phyloP scores from a whole-genome alignment of 2,329 filamentous ascomycete species.

The Emydomyces testavorans region DNA sequence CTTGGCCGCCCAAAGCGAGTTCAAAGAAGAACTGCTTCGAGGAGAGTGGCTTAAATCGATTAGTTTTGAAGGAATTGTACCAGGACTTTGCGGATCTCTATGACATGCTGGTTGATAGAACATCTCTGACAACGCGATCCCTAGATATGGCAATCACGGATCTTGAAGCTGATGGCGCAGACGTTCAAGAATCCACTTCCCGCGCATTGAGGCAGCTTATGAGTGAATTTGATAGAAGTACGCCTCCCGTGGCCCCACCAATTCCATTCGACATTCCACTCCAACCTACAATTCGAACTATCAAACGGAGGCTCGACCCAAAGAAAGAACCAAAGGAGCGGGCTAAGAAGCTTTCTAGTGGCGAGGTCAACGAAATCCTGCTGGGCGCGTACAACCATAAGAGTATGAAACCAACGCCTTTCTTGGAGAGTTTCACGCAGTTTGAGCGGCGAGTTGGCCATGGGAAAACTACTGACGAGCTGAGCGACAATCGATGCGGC shows the following conservation, averaged over 20 bases:
- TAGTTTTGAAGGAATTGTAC: slow-evolving; percentile 72
- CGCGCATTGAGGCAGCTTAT: slow-evolving; percentile 67
- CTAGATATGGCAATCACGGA: slow-evolving; percentile 54
- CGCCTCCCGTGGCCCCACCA: slow-evolving; percentile 78
- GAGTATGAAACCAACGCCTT: slow-evolving; percentile 42
- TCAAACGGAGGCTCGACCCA: slow-evolving; percentile 54
- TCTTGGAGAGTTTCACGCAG: slow-evolving; percentile 39
- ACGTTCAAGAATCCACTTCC: slow-evolving; percentile 47
- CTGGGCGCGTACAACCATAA: slow-evolving; percentile 72
- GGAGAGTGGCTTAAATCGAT: slow-evolving; percentile 72
- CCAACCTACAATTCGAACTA: slow-evolving; percentile 56
- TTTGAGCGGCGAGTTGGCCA: slow-evolving; percentile 37
- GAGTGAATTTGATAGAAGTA: slow-evolving; percentile 78
- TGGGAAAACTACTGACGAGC: slow-evolving; percentile 36
- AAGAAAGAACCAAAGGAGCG: slow-evolving; percentile 66
- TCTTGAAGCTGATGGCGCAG: slow-evolving; percentile 39
- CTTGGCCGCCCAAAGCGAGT: slow-evolving; percentile 81
- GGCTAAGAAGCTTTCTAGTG: slow-evolving; percentile 60
- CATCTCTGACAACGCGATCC: slow-evolving; percentile 63
- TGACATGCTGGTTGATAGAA: slow-evolving; percentile 74
- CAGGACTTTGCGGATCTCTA: slow-evolving; percentile 77
- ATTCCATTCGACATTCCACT: slow-evolving; percentile 81
- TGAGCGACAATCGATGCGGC: slow-evolving; percentile 38
- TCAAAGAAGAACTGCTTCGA: slow-evolving; percentile 86
- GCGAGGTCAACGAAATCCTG: slow-evolving; percentile 67